These are phyloP conservation scores for Drechmeria coniospora DNA, from an alignment of 2,329 filamentous ascomycete species.

Conservation along the genomic window DNA sequence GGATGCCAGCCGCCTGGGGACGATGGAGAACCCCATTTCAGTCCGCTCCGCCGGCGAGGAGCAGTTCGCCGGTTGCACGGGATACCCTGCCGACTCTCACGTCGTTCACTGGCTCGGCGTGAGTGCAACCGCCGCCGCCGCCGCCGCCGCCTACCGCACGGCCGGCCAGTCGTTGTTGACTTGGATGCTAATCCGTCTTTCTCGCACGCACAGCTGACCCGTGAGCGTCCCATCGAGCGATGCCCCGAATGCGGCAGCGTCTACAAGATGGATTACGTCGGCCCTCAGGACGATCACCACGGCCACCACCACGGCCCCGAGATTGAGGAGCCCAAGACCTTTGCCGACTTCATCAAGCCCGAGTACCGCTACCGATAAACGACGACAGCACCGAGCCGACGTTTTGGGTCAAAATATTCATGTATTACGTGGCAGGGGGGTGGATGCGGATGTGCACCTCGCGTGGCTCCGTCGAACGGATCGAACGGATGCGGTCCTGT, in stretches of 20 bases:
- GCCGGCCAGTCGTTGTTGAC: no score
- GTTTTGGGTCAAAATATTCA: constrained; percentile 2
- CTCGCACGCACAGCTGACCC: constrained; percentile 48
- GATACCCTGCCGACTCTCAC: constrained; percentile 85
- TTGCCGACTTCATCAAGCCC: constrained; percentile 89
- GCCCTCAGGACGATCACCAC: constrained; percentile 61
- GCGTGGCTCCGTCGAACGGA: constrained; percentile 8
- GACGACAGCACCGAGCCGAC: constrained; percentile 4
- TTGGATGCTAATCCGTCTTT: constrained; percentile 1
- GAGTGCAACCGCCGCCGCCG: constrained; percentile 22
- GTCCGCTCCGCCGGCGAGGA: constrained; percentile 89
- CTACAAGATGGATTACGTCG: constrained; percentile 96
- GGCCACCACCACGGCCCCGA: constrained; percentile 43
- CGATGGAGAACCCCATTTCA: constrained; percentile 74
- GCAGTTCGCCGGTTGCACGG: constrained; percentile 95
- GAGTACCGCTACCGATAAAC: constrained; percentile 65
- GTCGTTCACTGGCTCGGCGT: constrained; percentile 79
- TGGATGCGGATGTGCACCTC: constrained; percentile 6
- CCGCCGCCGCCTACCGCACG: no score
- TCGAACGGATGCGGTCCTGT: constrained; percentile 21
- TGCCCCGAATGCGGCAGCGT: constrained; percentile 94
- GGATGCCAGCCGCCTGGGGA: constrained; percentile 83
- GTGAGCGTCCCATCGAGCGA: constrained; percentile 81
- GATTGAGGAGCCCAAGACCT: constrained; percentile 82
- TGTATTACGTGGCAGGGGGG: constrained; percentile 13